Evolutionary conservation across 345 rosid species (phyloP).

Genomic region (Euclidium syriacum): DNA sequence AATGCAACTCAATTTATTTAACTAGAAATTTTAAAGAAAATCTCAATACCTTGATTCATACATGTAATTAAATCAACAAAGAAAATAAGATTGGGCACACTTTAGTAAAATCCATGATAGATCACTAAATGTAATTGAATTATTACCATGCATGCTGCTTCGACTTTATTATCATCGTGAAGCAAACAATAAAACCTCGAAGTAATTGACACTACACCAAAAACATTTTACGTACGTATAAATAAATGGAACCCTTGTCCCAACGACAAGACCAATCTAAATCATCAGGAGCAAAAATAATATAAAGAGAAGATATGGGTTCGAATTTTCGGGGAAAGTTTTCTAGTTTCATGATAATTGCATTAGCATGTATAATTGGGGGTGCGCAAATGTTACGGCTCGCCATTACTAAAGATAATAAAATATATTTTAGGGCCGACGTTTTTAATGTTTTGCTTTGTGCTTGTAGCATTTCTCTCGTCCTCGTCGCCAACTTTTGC

Average conservation of each 20-base stretch:
- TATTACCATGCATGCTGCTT: too few relatives aligned
- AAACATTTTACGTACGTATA: background rate
- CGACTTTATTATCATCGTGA: background rate
- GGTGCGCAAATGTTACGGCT: background rate
- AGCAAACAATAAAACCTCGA: background rate
- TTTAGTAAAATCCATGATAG: background rate
- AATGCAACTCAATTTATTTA: too few relatives aligned
- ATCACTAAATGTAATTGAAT: background rate
- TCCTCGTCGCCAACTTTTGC: background rate
- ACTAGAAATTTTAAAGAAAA: too few relatives aligned
- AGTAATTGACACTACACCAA: background rate
- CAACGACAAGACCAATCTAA: background rate
- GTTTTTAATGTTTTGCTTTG: background rate
- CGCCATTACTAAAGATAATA: background rate
- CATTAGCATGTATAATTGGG: background rate
- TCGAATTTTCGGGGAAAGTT: background rate
- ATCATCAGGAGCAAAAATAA: too few relatives aligned
- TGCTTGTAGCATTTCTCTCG: background rate
- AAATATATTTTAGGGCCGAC: background rate
- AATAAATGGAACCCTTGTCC: background rate
- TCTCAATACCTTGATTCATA: too few relatives aligned
- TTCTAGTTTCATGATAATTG: background rate
- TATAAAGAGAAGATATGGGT: background rate
- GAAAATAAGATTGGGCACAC: too few relatives aligned
- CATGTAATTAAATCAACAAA: too few relatives aligned